Conservation (phyloP, 2,329 filamentous ascomycete genomes). For the Paecilomyces fulvus region DNA sequence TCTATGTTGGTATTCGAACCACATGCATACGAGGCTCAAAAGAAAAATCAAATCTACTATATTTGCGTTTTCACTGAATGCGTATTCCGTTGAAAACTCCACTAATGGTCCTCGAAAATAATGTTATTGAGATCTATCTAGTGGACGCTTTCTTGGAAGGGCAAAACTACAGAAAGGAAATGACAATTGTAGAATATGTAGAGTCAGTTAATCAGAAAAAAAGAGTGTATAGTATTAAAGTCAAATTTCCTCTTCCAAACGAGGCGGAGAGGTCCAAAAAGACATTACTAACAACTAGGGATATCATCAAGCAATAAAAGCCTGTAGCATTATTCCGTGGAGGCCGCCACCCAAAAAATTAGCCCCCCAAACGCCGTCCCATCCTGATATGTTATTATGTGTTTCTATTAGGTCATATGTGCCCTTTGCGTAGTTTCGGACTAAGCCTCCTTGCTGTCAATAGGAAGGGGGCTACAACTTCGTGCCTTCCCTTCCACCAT, state of each 20-base stretch:
- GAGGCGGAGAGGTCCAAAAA: neutral
- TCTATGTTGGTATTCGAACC: no score
- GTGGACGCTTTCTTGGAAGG: no score
- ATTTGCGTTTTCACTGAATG: no score
- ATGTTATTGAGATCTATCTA: no score
- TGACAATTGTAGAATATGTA: no score
- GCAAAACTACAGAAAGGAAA: no score
- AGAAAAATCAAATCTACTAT: no score
- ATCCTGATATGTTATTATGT: neutral
- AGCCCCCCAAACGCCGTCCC: neutral
- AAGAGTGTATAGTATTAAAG: neutral
- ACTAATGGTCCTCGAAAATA: no score
- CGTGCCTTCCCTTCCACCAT: constrained; percentile 34
- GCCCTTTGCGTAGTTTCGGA: neutral
- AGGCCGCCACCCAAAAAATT: neutral
- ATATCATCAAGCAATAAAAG: neutral
- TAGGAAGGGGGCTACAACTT: constrained; percentile 16
- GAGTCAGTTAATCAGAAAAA: neutral
- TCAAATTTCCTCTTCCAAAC: neutral
- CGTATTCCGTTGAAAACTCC: no score
- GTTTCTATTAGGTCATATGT: neutral
- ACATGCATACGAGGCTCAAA: no score
- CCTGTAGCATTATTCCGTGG: neutral
- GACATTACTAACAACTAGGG: neutral
- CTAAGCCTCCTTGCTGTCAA: neutral